Evolutionary conservation across 495 filamentous ascomycete genomes (phyloP), one percentile per base, ranked within the genome.

Genomic region (Cladorrhinum samala): DNA sequence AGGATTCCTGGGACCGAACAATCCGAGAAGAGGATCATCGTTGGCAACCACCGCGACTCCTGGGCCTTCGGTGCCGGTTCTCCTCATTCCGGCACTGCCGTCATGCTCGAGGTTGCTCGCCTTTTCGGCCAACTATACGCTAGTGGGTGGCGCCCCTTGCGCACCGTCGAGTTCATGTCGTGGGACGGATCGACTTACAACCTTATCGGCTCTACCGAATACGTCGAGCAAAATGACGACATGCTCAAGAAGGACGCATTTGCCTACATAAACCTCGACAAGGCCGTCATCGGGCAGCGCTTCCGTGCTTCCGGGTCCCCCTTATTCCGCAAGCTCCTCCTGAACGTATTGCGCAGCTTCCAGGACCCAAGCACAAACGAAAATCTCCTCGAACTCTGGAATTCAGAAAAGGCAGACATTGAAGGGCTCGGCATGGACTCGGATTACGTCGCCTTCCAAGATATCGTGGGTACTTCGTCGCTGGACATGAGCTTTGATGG

Each of bases 131-230:
- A 88, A 52, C 77, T 98, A 7, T 71, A 81, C 16, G 70, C 67
- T 13, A 79, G 78, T 36, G 91, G 90, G 46, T 98, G 93, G 93
- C 78, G 87, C 19, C 93, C 93, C n/a, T 76, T 90, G 9, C 85
- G 93, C 18, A 91, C 89, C 14, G 94, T 98, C 60, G 84, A 91
- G 61, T 98, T 98, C 66, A 87, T 87, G 54, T 94, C 87, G 37
- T 98, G 94, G 93, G 93, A 98, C 65, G 93, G 77, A 24, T 85
- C 85, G 59, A 89, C 91, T 67, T 96, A 95, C 70, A 97, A 97
- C 66, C 67, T 92, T 30, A 90, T 96, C 49, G 93, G 93, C 13
- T 93, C 89, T 9, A 97, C 94, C 18, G 94, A 98, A 65, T 90
- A 88, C 59, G 92, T 97, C 36, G 93, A 98, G 71, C 88, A 94